phyloP scores from a whole-genome alignment of 768 basidiomycete genomes.

The Collybia sordida region DNA sequence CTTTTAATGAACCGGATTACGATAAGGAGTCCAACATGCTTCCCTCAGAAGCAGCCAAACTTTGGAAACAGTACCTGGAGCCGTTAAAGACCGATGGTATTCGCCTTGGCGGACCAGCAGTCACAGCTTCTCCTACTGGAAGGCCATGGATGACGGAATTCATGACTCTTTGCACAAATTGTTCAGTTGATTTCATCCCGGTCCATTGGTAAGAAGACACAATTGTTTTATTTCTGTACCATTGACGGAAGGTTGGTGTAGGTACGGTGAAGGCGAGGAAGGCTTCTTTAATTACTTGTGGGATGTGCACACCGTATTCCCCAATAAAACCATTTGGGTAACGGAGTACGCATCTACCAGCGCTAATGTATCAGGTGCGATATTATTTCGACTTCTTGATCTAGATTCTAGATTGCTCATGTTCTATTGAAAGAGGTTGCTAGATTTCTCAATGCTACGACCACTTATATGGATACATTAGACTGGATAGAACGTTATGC shows the following conservation, averaged over 20 bases:
- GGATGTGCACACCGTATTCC: constrained; percentile 50
- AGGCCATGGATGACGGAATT: constrained; percentile 56
- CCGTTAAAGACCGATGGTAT: constrained; percentile 51
- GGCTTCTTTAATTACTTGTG: constrained; percentile 56
- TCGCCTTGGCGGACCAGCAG: constrained; percentile 57
- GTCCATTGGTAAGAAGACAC: constrained; percentile 39
- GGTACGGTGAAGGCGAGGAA: constrained; percentile 59
- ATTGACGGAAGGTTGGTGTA: constrained; percentile 13
- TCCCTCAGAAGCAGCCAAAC: constrained; percentile 42
- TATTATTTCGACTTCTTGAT: neutral
- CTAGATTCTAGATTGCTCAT: neutral
- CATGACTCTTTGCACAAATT: constrained; percentile 49
- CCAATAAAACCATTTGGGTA: constrained; percentile 57
- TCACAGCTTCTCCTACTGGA: constrained; percentile 50
- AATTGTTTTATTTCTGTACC: no score
- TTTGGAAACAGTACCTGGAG: constrained; percentile 60
- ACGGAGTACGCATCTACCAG: constrained; percentile 64
- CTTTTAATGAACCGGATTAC: constrained; percentile 56
- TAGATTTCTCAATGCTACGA: constrained; percentile 57
- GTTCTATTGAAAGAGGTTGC: constrained; percentile 36
- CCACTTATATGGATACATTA: constrained; percentile 52
- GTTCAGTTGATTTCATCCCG: constrained; percentile 50
- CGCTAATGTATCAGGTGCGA: constrained; percentile 37
- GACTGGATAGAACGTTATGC: constrained; percentile 62
- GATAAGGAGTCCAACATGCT: constrained; percentile 44